Evolutionary conservation across 257 asterid species (phyloP).

Genomic region (Verbascum thapsus): DNA sequence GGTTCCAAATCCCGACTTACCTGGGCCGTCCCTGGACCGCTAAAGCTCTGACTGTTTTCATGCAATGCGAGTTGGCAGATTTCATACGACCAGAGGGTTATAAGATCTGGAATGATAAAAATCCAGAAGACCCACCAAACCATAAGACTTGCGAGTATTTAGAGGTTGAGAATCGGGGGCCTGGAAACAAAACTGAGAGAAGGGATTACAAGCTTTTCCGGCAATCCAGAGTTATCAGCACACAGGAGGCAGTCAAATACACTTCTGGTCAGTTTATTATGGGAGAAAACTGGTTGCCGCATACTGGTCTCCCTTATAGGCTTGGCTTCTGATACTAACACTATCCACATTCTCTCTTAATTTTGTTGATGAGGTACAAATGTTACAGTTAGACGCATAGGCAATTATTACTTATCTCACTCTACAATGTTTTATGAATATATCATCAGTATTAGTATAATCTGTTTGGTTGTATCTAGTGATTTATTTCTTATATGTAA

Average conservation of each 20-base stretch:
- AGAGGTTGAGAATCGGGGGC: constrained; percentile 66
- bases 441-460: no score
- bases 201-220: constrained; percentile 36
- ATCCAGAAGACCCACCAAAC: constrained; percentile 17
- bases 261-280: constrained; percentile 32
- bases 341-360: no score
- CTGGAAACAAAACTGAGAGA: constrained; percentile 41
- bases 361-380: no score
- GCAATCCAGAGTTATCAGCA: constrained; percentile 28
- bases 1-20: constrained; percentile 43
- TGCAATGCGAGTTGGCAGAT: constrained; percentile 67
- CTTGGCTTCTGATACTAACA: constrained; percentile 34
- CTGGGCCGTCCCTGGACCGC: constrained; percentile 67
- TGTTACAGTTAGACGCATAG: no score
- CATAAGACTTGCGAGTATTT: constrained; percentile 41
- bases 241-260: constrained; percentile 31
- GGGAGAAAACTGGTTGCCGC: constrained; percentile 36
- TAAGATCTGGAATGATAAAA: constrained; percentile 45
- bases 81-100: constrained; percentile 63
- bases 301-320: constrained; percentile 33
- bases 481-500: no score
- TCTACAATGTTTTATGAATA: no score
- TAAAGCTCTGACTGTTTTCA: constrained; percentile 44
- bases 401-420: no score
- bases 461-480: no score